Evolutionary conservation across 306 rosid genomes (phyloP), one percentile per base, ranked within the genome.

Genomic region (Crotalaria pallida): DNA sequence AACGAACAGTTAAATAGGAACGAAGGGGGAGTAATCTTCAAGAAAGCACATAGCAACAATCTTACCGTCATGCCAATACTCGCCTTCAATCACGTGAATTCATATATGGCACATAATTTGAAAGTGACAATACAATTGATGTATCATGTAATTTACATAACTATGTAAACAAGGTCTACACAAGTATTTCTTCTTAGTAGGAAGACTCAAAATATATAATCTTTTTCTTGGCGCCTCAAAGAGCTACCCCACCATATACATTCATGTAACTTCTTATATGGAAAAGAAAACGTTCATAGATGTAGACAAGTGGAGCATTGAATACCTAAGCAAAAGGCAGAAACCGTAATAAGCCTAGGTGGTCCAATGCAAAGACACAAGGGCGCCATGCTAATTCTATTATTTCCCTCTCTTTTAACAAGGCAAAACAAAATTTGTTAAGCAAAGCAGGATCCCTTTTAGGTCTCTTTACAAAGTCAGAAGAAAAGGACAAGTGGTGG

Each of bases 401-500:
- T 58, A 34, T 36, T 12, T 57, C 27, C 10, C 48, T 61, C 29
- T 44, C 59, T 19, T 43, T 8, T 58, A 72, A 58, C 68, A 60
- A 27, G 58, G 76, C 38, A 48, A 73, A 62, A 62, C 67, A 77
- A n/a, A n/a, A 7, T 80, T 45, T 60, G 73, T 62, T 64, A 63
- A 73, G 61, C 75, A 68, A 56, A 64, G n/a, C n/a, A 13, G 82
- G 67, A 29, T 27, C 52, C 66, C 29, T 73, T 85, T 49, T 21
- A 65, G 77, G 78, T 48, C 63, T 80, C 73, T 67, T 81, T 69
- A 44, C 56, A 71, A 57, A 57, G 84, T 62, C 86, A 79, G 89
- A 75, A 75, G 92, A 89, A 79, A 82, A 77, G 57, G 92, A 86
- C 95, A 76, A 80, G 69, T 81, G 81, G 65, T 79, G 79, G 58